Evolutionary conservation across 768 basidiomycete species (phyloP).

Genomic region (Agrocybe praecox): DNA sequence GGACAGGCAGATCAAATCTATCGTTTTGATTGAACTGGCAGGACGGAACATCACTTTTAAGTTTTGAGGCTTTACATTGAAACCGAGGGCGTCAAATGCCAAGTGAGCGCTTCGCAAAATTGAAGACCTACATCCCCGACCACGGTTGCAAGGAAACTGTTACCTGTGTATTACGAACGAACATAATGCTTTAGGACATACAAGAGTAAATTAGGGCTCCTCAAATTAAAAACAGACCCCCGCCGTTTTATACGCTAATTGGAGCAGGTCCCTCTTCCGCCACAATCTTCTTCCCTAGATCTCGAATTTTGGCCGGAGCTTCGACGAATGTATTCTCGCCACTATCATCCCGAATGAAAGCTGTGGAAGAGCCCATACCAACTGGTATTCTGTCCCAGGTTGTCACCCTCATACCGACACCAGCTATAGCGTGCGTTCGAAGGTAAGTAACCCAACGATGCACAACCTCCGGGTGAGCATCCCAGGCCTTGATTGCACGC

Average conservation of each 20-base stretch:
- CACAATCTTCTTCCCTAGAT: slow-evolving; percentile 33
- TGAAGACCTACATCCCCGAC: no score
- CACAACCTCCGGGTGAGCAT: slow-evolving; percentile 78
- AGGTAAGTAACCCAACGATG: slow-evolving; percentile 83
- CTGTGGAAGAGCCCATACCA: slow-evolving; percentile 38
- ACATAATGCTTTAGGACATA: not conserved
- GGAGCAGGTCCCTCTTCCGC: slow-evolving; percentile 17
- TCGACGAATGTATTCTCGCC: slow-evolving; percentile 6
- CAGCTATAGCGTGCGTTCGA: slow-evolving; percentile 71
- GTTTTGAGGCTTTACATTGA: no score
- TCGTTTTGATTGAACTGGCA: no score
- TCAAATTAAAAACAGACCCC: not conserved
- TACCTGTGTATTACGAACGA: no score
- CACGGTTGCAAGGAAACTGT: no score
- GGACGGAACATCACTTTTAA: no score
- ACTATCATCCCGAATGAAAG: not conserved
- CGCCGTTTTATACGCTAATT: not conserved
- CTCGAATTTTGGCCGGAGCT: slow-evolving; percentile 24
- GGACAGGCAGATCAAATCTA: no score
- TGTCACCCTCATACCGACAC: slow-evolving; percentile 85
- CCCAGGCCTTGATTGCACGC: slow-evolving; percentile 88
- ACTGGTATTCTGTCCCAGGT: slow-evolving; percentile 71
- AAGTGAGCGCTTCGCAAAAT: no score
- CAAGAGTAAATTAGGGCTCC: not conserved
- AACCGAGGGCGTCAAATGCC: no score